These are phyloP conservation scores for Eimeria nieschulzi DNA, from an alignment of 169 alveolate genomes.

Conservation along the genomic window DNA sequence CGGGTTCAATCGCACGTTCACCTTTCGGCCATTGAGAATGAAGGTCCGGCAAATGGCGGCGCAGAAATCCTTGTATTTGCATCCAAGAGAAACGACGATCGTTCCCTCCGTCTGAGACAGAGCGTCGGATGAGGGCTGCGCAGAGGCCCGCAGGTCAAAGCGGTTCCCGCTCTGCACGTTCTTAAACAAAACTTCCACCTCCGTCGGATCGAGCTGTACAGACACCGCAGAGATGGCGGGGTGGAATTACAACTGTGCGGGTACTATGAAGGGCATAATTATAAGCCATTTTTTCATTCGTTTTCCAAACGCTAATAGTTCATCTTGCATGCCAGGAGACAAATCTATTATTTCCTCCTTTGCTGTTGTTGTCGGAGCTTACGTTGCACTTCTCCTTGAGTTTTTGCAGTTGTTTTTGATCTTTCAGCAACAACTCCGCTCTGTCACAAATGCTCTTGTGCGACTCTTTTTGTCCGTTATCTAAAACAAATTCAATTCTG, in stretches of 20 bases:
- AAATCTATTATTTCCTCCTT: no score
- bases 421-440: constrained; percentile 77
- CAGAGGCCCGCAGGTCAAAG: constrained; percentile 78
- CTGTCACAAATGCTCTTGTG: constrained; percentile 76
- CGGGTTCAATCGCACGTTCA: background rate
- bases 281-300: no score
- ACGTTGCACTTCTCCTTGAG: constrained; percentile 74
- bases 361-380: constrained; percentile 6
- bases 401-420: constrained; percentile 60
- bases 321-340: no score
- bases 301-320: no score
- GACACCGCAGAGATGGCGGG: no score
- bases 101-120: constrained; percentile 78
- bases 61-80: constrained; percentile 79
- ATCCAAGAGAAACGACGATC: constrained; percentile 76
- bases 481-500: constrained; percentile 76
- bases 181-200: constrained; percentile 77
- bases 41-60: constrained; percentile 79
- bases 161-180: constrained; percentile 78
- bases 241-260: no score
- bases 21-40: constrained; percentile 74
- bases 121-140: constrained; percentile 75
- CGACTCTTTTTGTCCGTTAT: constrained; percentile 78
- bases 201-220: constrained; percentile 75
- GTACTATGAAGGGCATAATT: no score